phyloP scores from a whole-genome alignment of 139 green algal genomes.

The Chlorella sp. region DNA sequence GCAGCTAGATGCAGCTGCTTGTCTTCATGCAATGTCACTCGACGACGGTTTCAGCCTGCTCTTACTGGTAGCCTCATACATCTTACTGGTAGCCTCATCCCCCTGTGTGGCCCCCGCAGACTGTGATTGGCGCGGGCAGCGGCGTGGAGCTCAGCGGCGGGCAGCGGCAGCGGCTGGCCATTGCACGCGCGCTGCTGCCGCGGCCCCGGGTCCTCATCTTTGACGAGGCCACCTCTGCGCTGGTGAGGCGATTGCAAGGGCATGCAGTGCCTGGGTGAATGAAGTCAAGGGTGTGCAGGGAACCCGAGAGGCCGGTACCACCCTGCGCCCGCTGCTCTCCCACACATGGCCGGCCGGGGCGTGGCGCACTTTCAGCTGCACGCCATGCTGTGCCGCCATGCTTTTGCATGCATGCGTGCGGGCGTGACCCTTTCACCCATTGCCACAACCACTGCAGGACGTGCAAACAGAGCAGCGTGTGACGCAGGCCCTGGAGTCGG shows the following conservation, averaged over 20 bases:
- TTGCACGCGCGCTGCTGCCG: conserved; percentile 71
- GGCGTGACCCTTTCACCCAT: too few species aligned
- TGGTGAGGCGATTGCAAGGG: conserved; percentile 32
- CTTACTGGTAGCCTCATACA: too few species aligned
- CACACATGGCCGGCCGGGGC: too few species aligned
- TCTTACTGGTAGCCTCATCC: too few species aligned
- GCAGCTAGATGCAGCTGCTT: too few species aligned
- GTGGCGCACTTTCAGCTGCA: too few species aligned
- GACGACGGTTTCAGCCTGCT: too few species aligned
- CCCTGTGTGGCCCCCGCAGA: too few species aligned
- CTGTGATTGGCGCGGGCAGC: conserved; percentile 34
- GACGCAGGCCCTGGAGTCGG: background rate
- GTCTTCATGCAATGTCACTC: too few species aligned
- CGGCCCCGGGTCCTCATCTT: conserved; percentile 68
- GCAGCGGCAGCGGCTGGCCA: conserved; percentile 79
- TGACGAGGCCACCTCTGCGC: conserved; percentile 78
- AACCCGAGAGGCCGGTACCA: background rate
- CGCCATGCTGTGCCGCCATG: too few species aligned
- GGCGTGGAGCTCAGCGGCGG: conserved; percentile 57
- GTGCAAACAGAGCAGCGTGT: conserved; percentile 43
- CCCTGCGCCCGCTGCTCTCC: background rate
- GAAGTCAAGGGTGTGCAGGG: too few species aligned
- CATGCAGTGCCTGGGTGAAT: background rate
- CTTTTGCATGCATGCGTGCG: too few species aligned
- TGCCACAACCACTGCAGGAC: conserved; percentile 46